These are phyloP conservation scores for Aspergillus bertholletiae DNA, from an alignment of 495 filamentous ascomycete genomes.

Conservation along the genomic window DNA sequence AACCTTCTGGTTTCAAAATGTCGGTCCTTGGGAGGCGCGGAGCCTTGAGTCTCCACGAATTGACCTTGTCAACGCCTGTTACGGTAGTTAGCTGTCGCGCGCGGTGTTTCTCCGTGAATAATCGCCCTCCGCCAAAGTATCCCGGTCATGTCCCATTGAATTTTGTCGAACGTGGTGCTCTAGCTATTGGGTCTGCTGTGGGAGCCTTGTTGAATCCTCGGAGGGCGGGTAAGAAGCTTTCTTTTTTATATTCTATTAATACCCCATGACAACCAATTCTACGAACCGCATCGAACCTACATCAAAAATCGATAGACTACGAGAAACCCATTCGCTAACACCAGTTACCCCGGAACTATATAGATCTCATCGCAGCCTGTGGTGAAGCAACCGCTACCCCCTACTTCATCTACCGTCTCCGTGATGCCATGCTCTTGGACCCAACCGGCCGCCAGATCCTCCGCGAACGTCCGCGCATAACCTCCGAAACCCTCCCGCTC, in stretches of 20 bases:
- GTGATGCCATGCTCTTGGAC: conserved; percentile 80
- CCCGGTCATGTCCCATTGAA: conserved; percentile 90
- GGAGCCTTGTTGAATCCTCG: conserved; percentile 75
- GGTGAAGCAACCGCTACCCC: conserved; percentile 93
- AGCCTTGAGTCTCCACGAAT: conserved; percentile 15
- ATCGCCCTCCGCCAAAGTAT: conserved; percentile 72
- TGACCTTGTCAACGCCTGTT: conserved; percentile 8
- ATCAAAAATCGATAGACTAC: neutral
- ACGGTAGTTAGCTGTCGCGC: conserved; percentile 7
- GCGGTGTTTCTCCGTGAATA: conserved; percentile 68
- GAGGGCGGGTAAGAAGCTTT: conserved; percentile 56
- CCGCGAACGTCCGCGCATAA: conserved; percentile 83
- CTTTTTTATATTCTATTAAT: no score
- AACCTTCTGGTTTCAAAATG: conserved; percentile 22
- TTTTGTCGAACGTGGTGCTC: conserved; percentile 64
- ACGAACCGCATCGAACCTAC: neutral
- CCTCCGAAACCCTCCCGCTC: conserved; percentile 69
- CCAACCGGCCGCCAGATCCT: conserved; percentile 90
- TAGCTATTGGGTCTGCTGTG: conserved; percentile 81
- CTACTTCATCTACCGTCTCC: conserved; percentile 91
- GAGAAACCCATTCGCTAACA: neutral
- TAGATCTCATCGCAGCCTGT: conserved; percentile 89
- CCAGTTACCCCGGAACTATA: neutral
- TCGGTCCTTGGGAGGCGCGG: conserved; percentile 26
- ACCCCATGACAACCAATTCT: neutral